These are phyloP conservation scores for Porcisia hertigi DNA, from an alignment of 208 protist species.

Conservation along the genomic window DNA sequence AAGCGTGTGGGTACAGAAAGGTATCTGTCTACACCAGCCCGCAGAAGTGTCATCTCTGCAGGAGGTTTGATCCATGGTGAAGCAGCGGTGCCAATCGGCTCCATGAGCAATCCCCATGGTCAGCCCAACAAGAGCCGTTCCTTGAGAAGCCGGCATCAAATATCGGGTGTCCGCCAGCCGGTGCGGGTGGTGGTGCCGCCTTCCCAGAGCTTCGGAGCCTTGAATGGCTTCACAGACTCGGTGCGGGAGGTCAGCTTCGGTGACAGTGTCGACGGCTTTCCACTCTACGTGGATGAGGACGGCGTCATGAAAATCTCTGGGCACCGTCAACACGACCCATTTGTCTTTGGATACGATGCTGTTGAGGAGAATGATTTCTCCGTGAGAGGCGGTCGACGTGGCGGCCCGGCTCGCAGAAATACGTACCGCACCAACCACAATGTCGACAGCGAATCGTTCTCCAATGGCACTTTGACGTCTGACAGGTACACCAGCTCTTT, in stretches of 20 bases:
- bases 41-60: not conserved
- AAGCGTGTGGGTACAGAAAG: not conserved
- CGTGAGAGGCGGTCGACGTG: not conserved
- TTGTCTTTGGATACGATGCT: conserved; percentile 28
- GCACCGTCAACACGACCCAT: conserved; percentile 24
- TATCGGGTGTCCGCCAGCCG: not conserved
- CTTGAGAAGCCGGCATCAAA: not conserved
- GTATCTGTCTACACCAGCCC: not conserved
- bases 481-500: conserved; percentile 6
- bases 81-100: not conserved
- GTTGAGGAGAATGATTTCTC: conserved; percentile 10
- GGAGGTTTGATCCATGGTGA: not conserved
- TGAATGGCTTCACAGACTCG: not conserved
- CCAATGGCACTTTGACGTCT: conserved; percentile 1
- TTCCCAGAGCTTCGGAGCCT: not conserved
- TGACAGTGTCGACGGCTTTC: conserved; percentile 31
- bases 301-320: conserved; percentile 28
- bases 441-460: not conserved
- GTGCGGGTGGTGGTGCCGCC: not conserved
- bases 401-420: not conserved
- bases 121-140: not conserved
- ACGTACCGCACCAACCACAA: not conserved
- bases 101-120: not conserved
- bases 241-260: conserved; percentile 8
- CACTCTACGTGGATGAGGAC: conserved; percentile 32